Base-by-base conservation (phyloP, 345 rosid genomes). In the Erucastrum elatum region DNA sequence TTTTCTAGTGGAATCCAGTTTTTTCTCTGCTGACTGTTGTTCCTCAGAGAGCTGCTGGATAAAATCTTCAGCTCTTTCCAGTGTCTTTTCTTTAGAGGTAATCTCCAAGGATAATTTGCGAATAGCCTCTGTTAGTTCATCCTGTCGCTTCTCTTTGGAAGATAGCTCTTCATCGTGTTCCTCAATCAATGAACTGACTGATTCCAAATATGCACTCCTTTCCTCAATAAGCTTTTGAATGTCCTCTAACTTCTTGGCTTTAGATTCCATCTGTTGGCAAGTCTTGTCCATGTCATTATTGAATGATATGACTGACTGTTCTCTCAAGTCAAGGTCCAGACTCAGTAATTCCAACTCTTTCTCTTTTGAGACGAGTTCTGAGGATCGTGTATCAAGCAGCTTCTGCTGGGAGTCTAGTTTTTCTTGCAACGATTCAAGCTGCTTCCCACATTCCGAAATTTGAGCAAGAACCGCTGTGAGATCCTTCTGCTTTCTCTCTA, bases 121-220 rank as follows among this genome's bases (percentile, higher is more conserved):
- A 69, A 77, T 73, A 55, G 64, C 39, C 84, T 80, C 63, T 2
- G 31, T 37, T 2, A 69, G 13, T 61, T 75, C 83, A 35, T 37
- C 21, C 0, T 74, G 71, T 55, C 1, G 66, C 62, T 75, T 71
- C 31, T 60, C 64, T 69, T 76, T 84, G 12, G 62, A 59, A 1
- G 21, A 69, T 62, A 81, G 82, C 2, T 72, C 81, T 67, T 53
- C 79, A 69, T 16, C 16, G 70, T 51, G 53, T 81, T 80, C 80
- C 56, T 31, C 55, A 49, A 77, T 49, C 66, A 68, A 51, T 60
- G 6, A 12, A 68, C 13, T 44, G 53, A 80, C 10, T 37, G 83
- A 75, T 8, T 63, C 67, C 33, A 0, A 21, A 67, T 56, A 51
- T 4, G 53, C 53, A 12, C 7, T 69, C 9, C 60, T 13, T 31